phyloP scores from a whole-genome alignment of 225 moss, liverwort and hornwort species.

The Physcomitrellopsis africana region DNA sequence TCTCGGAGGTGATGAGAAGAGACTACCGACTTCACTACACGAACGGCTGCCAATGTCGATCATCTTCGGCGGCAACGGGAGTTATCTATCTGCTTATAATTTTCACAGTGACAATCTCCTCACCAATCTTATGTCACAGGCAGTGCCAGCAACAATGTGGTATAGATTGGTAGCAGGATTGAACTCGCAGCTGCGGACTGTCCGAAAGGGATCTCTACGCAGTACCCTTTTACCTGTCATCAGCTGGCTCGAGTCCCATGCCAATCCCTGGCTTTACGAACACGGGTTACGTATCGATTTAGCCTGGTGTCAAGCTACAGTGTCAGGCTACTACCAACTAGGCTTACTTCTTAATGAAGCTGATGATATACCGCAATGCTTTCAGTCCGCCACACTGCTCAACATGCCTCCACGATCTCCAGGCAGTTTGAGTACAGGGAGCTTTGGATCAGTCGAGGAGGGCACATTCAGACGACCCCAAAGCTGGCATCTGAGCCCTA shows the following conservation, averaged over 20 bases:
- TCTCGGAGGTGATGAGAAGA: conserved; percentile 92
- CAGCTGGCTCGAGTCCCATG: conserved; percentile 84
- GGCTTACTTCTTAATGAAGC: conserved; percentile 74
- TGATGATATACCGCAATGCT: conserved; percentile 57
- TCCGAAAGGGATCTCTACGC: conserved; percentile 67
- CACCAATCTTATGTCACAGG: conserved; percentile 86
- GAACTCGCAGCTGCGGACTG: conserved; percentile 89
- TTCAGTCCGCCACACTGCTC: conserved; percentile 53
- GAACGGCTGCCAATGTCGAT: conserved; percentile 90
- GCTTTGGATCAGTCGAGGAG: conserved; percentile 53
- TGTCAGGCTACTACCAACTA: conserved; percentile 86
- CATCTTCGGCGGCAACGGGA: conserved; percentile 89
- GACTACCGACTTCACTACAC: conserved; percentile 75
- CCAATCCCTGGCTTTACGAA: conserved; percentile 65
- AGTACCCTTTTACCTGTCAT: conserved; percentile 74
- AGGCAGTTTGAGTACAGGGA: conserved; percentile 48
- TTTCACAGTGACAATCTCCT: conserved; percentile 92
- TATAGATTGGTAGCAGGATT: conserved; percentile 89
- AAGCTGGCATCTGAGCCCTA: conserved; percentile 78
- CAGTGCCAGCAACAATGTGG: conserved; percentile 83
- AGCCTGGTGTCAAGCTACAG: conserved; percentile 97
- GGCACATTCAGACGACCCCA: conserved; percentile 62
- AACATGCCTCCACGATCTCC: conserved; percentile 43
- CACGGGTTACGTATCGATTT: conserved; percentile 86
- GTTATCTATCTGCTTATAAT: conserved; percentile 78